A percentile compares a stretch with the other conserved stretches of the same genome.
Evolutionary conservation across 2,329 filamentous ascomycete genomes (phyloP).

Genomic region (Apiospora koreana): DNA sequence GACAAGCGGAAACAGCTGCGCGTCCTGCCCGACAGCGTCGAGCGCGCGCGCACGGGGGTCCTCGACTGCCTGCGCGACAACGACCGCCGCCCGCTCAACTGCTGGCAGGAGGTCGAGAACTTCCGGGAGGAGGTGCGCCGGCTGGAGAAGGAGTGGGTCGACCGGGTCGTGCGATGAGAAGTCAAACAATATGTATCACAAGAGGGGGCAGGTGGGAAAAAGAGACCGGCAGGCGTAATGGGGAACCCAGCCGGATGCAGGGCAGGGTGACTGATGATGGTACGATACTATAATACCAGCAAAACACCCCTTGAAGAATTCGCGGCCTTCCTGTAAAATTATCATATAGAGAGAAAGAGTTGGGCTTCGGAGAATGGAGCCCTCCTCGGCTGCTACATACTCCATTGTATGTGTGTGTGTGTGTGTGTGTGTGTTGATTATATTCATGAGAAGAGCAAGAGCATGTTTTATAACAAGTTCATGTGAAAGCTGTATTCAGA

Average conservation of each 20-base stretch:
- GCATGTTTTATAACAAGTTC: constrained; percentile 7
- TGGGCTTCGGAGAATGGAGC: not conserved
- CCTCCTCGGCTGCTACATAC: not conserved
- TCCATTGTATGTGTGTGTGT: not conserved
- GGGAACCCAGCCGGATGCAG: not conserved
- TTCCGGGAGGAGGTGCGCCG: constrained; percentile 89
- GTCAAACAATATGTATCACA: not conserved
- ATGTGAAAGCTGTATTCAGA: constrained; percentile 27
- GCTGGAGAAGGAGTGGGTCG: constrained; percentile 85
- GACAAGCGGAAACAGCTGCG: constrained; percentile 65
- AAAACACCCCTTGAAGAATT: not conserved
- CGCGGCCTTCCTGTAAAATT: constrained; percentile 29
- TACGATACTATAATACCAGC: not conserved
- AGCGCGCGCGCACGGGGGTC: constrained; percentile 74
- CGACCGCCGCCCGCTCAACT: constrained; percentile 87
- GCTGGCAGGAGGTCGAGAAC: constrained; percentile 87
- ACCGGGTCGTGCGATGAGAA: constrained; percentile 63
- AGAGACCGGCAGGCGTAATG: not conserved
- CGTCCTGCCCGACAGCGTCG: constrained; percentile 69
- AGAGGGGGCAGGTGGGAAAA: not conserved
- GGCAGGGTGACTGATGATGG: not conserved
- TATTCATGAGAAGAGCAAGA: not conserved
- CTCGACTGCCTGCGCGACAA: constrained; percentile 80
- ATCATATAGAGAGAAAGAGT: constrained; percentile 27
- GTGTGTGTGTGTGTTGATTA: not conserved